Percentiles rank a stretch among this genome's conserved stretches.
Evolutionary conservation across 352 stramenopile species (phyloP).

Genomic region (Phytopythium montanum): DNA sequence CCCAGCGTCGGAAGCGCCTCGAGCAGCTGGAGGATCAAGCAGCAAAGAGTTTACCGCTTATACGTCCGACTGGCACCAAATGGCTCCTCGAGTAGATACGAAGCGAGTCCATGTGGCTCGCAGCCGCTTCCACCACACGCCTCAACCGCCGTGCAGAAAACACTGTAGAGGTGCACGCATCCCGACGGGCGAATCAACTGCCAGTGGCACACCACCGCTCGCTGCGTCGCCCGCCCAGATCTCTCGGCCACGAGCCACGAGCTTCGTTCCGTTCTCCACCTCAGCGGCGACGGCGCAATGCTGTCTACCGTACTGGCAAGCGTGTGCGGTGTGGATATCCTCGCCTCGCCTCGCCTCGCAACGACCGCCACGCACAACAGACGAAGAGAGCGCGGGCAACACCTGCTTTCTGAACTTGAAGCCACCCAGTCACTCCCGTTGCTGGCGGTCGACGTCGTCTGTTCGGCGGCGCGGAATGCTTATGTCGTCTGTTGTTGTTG

Average conservation of each 20-base stretch:
- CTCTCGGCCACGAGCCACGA: too few relatives aligned
- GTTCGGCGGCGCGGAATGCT: background rate
- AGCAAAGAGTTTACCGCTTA: background rate
- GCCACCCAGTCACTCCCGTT: too few relatives aligned
- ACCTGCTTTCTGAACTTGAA: background rate
- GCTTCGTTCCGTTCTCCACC: too few relatives aligned
- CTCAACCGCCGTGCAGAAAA: background rate
- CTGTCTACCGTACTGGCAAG: too few relatives aligned
- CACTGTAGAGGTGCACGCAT: background rate
- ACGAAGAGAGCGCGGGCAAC: background rate
- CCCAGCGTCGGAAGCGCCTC: background rate
- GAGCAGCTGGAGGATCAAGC: too few relatives aligned
- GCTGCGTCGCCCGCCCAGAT: background rate
- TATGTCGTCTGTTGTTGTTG: background rate
- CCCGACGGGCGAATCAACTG: background rate
- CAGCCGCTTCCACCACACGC: background rate
- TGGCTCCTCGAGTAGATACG: background rate
- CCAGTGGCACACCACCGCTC: background rate
- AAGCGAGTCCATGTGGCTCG: background rate
- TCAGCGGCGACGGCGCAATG: too few relatives aligned
- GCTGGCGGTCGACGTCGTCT: too few relatives aligned
- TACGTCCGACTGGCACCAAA: background rate
- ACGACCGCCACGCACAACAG: too few relatives aligned
- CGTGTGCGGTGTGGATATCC: too few relatives aligned
- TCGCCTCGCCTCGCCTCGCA: too few relatives aligned